Conservation (phyloP, 192 early-diverging fungal species). For the Rhizoclosmatium globosum region DNA sequence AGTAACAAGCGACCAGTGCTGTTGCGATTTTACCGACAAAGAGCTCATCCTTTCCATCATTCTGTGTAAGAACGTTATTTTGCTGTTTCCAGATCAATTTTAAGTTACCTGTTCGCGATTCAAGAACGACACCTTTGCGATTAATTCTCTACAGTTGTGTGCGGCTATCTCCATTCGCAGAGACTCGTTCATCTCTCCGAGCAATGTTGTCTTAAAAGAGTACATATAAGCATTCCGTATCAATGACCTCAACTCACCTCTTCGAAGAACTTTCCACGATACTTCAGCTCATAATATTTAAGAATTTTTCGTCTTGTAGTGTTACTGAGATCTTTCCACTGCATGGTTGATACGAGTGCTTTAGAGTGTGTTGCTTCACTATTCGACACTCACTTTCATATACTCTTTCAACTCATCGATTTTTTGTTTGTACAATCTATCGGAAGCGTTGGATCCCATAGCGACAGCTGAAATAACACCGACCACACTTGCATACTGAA, state of each 20-base stretch:
- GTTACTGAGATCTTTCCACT: conserved; percentile 14
- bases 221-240: conserved; percentile 18
- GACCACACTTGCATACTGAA: conserved; percentile 11
- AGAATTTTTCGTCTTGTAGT: conserved; percentile 21
- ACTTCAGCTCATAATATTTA: conserved; percentile 44
- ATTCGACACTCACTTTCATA: conserved; percentile 1
- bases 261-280: conserved; percentile 45
- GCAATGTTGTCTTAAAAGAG: conserved; percentile 9
- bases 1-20: conserved; percentile 35
- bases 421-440: conserved; percentile 32
- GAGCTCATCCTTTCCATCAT: conserved; percentile 40
- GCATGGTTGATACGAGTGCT: conserved; percentile 56
- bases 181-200: conserved; percentile 38
- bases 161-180: conserved; percentile 40
- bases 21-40: conserved; percentile 38
- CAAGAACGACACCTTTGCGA: conserved; percentile 43
- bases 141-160: conserved; percentile 38
- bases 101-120: not conserved
- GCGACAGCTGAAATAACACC: conserved; percentile 32
- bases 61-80: not conserved
- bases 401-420: conserved; percentile 41
- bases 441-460: conserved; percentile 35
- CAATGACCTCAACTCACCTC: conserved; percentile 46
- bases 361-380: conserved; percentile 50
- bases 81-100: no score